Evolutionary conservation across 106 monocot species (phyloP).

Genomic region (Apostasia ramifera): DNA sequence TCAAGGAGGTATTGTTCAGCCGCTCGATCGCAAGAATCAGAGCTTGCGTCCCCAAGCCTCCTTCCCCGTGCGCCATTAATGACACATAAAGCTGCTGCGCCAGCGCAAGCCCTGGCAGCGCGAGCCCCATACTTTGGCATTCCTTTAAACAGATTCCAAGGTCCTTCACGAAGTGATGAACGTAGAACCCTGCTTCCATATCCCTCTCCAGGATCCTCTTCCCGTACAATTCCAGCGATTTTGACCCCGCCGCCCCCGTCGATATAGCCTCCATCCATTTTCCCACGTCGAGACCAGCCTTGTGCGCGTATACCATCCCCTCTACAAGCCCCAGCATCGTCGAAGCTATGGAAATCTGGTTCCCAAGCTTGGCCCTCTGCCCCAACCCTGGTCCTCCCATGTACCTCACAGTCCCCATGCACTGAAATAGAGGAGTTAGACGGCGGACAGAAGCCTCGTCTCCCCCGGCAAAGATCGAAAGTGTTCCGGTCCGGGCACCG

Average conservation of each 20-base stretch:
- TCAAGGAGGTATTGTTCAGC: constrained; percentile 66
- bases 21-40: constrained; percentile 67
- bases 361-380: constrained; percentile 83
- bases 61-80: constrained; percentile 77
- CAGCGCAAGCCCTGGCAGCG: constrained; percentile 75
- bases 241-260: constrained; percentile 73
- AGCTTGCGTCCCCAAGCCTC: constrained; percentile 72
- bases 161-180: constrained; percentile 93
- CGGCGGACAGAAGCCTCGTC: constrained; percentile 33
- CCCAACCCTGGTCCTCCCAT: constrained; percentile 87
- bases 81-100: constrained; percentile 89
- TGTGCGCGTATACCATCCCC: constrained; percentile 83
- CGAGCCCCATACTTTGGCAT: constrained; percentile 72
- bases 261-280: constrained; percentile 81
- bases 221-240: constrained; percentile 66
- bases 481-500: constrained; percentile 54
- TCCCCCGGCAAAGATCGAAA: constrained; percentile 85
- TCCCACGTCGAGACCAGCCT: constrained; percentile 68
- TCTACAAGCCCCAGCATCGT: constrained; percentile 94
- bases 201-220: constrained; percentile 82
- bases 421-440: constrained; percentile 48
- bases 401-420: constrained; percentile 68
- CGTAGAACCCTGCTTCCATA: constrained; percentile 82
- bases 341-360: constrained; percentile 80
- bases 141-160: constrained; percentile 91